Conservation (phyloP, 140 eudicot genomes). For the Stevia rebaudiana region DNA sequence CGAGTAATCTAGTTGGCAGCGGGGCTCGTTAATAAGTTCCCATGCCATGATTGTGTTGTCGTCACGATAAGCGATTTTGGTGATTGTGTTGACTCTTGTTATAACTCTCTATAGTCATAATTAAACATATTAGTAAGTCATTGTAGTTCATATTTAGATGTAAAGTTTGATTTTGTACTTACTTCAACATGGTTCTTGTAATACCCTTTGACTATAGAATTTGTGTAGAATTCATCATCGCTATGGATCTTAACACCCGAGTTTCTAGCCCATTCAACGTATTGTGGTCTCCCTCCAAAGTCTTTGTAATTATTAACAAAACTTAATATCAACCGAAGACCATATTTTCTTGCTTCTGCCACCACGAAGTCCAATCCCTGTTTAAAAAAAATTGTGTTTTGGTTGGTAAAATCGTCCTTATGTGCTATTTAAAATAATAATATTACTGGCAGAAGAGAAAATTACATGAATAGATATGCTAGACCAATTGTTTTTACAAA, state of each 20-base stretch:
- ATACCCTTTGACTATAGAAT: constrained; percentile 33
- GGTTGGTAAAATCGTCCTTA: neutral
- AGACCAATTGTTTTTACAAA: too few relatives aligned
- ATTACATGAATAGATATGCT: too few relatives aligned
- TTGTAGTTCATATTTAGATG: neutral
- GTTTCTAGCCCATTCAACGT: constrained; percentile 54
- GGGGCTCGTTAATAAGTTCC: constrained; percentile 86
- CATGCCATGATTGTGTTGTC: constrained; percentile 76
- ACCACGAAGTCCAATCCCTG: constrained; percentile 70
- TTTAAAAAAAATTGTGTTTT: neutral
- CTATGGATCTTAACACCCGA: constrained; percentile 33
- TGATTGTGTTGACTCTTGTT: constrained; percentile 59
- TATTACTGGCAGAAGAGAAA: too few relatives aligned
- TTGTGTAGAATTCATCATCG: constrained; percentile 64
- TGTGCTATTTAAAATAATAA: too few relatives aligned
- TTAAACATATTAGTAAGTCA: neutral
- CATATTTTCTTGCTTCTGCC: constrained; percentile 57
- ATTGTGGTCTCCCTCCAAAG: constrained; percentile 65
- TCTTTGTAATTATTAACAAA: constrained; percentile 65
- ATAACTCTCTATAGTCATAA: constrained; percentile 43
- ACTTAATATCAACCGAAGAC: constrained; percentile 50
- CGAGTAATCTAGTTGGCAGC: constrained; percentile 60
- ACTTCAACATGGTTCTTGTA: constrained; percentile 60
- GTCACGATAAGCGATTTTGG: constrained; percentile 45
- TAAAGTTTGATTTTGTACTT: neutral